phyloP scores from a whole-genome alignment of 2,329 filamentous ascomycete species.

The Fusarium newnesense region DNA sequence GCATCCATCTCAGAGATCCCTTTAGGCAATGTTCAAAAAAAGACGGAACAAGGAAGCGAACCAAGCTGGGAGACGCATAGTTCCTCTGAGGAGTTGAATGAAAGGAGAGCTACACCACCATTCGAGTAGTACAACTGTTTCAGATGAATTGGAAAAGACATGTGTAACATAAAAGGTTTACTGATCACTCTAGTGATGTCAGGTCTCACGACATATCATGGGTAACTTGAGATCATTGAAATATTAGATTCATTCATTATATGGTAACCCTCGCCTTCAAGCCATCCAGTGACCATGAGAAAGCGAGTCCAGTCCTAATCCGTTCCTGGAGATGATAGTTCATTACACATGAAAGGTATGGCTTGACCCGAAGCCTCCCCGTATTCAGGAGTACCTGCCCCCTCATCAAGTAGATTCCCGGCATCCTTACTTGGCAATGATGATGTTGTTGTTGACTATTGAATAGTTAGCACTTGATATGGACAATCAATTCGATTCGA shows the following conservation, averaged over 20 bases:
- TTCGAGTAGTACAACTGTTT: neutral
- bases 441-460: slow-evolving; percentile 19
- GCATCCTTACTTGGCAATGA: slow-evolving; percentile 1
- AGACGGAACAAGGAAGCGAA: neutral
- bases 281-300: slow-evolving; percentile 15
- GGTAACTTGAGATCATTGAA: neutral
- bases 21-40: neutral
- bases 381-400: slow-evolving; percentile 26
- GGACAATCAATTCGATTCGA: fast-evolving
- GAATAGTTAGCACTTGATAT: neutral
- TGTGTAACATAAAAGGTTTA: neutral
- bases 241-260: neutral
- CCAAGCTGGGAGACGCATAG: neutral
- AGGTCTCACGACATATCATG: neutral
- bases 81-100: slow-evolving; percentile 2
- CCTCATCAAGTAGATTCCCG: neutral
- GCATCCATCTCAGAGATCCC: slow-evolving; percentile 3
- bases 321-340: neutral
- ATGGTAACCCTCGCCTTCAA: neutral
- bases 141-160: neutral
- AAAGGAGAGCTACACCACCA: neutral
- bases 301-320: neutral
- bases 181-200: neutral
- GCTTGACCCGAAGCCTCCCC: slow-evolving; percentile 18
- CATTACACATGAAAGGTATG: slow-evolving; percentile 13